Evolutionary conservation across 192 early-diverging fungal species (phyloP).

Genomic region (Podila horticola): DNA sequence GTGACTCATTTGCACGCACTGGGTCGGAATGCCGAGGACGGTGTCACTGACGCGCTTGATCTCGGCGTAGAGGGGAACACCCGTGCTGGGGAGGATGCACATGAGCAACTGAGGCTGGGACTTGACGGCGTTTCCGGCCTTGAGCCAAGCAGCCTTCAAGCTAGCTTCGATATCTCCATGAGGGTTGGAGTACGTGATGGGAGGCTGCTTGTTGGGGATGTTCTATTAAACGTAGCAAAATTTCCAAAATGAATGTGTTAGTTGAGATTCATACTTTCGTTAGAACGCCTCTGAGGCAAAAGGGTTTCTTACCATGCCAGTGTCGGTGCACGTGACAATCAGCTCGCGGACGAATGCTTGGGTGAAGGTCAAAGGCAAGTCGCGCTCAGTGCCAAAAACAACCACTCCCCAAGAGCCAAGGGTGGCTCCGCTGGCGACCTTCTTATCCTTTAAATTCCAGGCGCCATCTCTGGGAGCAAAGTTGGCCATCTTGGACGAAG

Average conservation of each 20-base stretch:
- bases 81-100: conserved; percentile 85
- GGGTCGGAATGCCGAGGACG: conserved; percentile 87
- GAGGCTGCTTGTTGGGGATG: conserved; percentile 56
- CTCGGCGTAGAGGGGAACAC: conserved; percentile 80
- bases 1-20: conserved; percentile 90
- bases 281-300: too few species aligned
- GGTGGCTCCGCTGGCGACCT: conserved; percentile 77
- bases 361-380: conserved; percentile 61
- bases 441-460: conserved; percentile 90
- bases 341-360: conserved; percentile 82
- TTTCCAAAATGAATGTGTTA: background rate
- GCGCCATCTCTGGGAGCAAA: conserved; percentile 76
- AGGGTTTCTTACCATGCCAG: conserved; percentile 63
- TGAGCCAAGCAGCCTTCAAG: conserved; percentile 76
- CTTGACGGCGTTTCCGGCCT: conserved; percentile 69
- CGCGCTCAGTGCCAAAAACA: conserved; percentile 70
- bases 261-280: too few species aligned
- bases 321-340: conserved; percentile 75
- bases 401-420: conserved; percentile 88
- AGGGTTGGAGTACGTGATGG: conserved; percentile 57
- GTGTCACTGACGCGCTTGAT: conserved; percentile 93
- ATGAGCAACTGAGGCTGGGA: conserved; percentile 84
- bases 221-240: conserved; percentile 18
- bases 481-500: conserved; percentile 53
- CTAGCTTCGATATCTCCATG: conserved; percentile 75